Percentiles rank a stretch among this genome's conserved stretches.
Evolutionary conservation across 768 basidiomycete genomes (phyloP).

Genomic region (Agrocybe praecox): DNA sequence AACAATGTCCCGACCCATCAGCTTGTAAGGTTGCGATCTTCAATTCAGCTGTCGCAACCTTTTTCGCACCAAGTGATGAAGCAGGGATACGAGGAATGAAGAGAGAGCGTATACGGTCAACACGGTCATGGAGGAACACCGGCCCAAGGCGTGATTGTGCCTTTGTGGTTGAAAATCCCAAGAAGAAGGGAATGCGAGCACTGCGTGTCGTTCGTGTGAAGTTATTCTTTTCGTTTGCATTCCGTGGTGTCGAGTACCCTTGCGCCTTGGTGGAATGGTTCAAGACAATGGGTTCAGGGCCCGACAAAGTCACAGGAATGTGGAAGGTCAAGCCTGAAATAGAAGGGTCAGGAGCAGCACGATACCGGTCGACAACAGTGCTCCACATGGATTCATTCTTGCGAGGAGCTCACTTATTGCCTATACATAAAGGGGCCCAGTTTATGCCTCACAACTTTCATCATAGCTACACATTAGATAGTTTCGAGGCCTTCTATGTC

Average conservation of each 20-base stretch:
- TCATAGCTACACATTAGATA: neutral
- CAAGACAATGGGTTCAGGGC: constrained; percentile 14
- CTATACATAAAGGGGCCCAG: neutral
- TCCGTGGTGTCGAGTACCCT: constrained; percentile 12
- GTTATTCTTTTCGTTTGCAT: constrained; percentile 27
- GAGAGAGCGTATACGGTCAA: constrained; percentile 29
- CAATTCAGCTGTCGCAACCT: constrained; percentile 30
- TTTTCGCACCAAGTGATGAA: constrained; percentile 37
- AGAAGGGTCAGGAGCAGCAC: too few species aligned
- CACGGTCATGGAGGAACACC: constrained; percentile 27
- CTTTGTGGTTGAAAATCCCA: constrained; percentile 18
- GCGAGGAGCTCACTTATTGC: constrained; percentile 6
- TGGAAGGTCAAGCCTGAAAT: constrained; percentile 33
- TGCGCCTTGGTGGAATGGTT: constrained; percentile 36
- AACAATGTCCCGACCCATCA: constrained; percentile 5
- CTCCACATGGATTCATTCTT: constrained; percentile 7
- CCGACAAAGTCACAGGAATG: constrained; percentile 30
- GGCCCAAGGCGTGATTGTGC: constrained; percentile 30
- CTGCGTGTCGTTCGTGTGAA: constrained; percentile 26
- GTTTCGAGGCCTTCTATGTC: constrained; percentile 7
- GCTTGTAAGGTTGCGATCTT: constrained; percentile 20
- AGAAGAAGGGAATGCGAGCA: constrained; percentile 21
- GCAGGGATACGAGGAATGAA: constrained; percentile 30
- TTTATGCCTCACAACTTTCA: constrained; percentile 3
- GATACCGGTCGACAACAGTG: neutral